phyloP scores from a whole-genome alignment of 805 yeast genomes.

The Kodamaea nitidulidarum region DNA sequence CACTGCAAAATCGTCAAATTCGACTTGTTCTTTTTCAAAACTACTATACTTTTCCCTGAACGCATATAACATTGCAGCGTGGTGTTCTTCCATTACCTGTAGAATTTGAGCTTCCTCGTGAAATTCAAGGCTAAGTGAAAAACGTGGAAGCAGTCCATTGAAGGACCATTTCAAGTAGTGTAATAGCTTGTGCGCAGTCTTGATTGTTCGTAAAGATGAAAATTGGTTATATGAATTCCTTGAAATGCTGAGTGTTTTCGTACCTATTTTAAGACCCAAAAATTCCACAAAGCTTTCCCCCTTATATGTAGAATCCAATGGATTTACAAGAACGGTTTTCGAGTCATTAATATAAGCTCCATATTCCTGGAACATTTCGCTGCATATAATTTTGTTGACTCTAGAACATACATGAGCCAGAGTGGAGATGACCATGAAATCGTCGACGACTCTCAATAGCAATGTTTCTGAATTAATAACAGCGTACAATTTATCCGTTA shows the following conservation, averaged over 20 bases:
- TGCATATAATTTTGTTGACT: conserved; percentile 17
- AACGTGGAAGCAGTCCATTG: conserved; percentile 17
- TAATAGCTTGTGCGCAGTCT: conserved; percentile 20
- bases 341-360: conserved; percentile 35
- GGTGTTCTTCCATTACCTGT: conserved; percentile 10
- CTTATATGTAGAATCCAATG: conserved; percentile 3
- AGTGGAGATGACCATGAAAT: conserved; percentile 68
- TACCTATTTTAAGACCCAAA: conserved; percentile 28
- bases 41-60: conserved; percentile 8
- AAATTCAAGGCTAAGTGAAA: conserved; percentile 16
- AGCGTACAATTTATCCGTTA: conserved; percentile 41
- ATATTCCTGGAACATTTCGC: conserved; percentile 19
- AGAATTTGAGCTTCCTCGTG: conserved; percentile 12
- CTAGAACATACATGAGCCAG: conserved; percentile 19
- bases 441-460: conserved; percentile 75
- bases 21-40: background rate
- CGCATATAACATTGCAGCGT: conserved; percentile 12
- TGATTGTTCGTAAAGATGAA: conserved; percentile 10
- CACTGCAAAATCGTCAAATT: conserved; percentile 5
- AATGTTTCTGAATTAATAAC: conserved; percentile 23
- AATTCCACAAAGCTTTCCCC: conserved; percentile 15
- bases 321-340: conserved; percentile 21
- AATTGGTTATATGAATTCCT: background rate
- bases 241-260: conserved; percentile 17
- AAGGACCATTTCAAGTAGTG: conserved; percentile 21